Evolutionary conservation across 805 yeast genomes (phyloP).

Genomic region (Ogataea paraovalis): DNA sequence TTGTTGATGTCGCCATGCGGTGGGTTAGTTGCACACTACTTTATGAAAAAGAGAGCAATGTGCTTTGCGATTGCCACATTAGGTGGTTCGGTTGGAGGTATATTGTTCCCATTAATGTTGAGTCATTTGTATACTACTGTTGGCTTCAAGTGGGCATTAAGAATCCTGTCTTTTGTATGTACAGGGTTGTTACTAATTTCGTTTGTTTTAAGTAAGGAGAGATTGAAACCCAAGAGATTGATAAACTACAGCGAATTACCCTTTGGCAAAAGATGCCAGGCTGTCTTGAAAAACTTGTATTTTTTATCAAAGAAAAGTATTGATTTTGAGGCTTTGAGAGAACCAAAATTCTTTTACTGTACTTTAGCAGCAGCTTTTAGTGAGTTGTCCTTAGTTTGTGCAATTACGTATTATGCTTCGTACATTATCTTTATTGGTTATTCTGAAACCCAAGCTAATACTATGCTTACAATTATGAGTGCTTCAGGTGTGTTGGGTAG

Average conservation of each 20-base stretch:
- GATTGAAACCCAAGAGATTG: slow-evolving; percentile 23
- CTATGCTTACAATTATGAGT: slow-evolving; percentile 45
- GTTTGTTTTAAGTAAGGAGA: slow-evolving; percentile 33
- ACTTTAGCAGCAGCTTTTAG: slow-evolving; percentile 37
- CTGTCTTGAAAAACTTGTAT: slow-evolving; percentile 11
- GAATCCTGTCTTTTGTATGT: slow-evolving; percentile 41
- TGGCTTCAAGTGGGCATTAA: slow-evolving; percentile 62
- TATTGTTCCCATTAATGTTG: slow-evolving; percentile 53
- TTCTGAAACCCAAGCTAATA: slow-evolving; percentile 36
- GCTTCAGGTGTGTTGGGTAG: slow-evolving; percentile 51
- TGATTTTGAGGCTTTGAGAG: slow-evolving; percentile 33
- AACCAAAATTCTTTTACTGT: slow-evolving; percentile 33
- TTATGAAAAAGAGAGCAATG: slow-evolving; percentile 37
- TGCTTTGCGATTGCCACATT: slow-evolving; percentile 32
- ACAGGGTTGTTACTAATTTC: slow-evolving; percentile 22
- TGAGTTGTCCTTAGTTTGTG: slow-evolving; percentile 38
- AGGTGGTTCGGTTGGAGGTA: slow-evolving; percentile 68
- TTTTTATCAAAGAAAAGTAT: slow-evolving; percentile 21
- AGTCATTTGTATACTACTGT: slow-evolving; percentile 39
- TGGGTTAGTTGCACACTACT: slow-evolving; percentile 45
- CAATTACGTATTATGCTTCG: slow-evolving; percentile 41
- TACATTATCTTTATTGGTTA: slow-evolving; percentile 41
- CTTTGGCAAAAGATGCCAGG: slow-evolving; percentile 3
- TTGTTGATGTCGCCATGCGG: slow-evolving; percentile 42
- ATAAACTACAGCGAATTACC: slow-evolving; percentile 9